Conservation (phyloP, 148 eudicot species). For the Silene conica region DNA sequence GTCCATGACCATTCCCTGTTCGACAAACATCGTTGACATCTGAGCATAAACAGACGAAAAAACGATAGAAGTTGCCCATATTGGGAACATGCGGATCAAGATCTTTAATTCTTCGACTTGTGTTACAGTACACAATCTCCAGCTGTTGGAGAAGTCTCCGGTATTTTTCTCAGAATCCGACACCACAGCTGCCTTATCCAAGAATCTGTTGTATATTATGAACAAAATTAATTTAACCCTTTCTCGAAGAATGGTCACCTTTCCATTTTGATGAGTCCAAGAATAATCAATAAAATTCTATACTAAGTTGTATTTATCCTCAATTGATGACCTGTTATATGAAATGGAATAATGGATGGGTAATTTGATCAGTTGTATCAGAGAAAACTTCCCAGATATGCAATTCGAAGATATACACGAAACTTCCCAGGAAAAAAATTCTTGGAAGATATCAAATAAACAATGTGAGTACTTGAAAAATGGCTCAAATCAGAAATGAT, state of each 20-base stretch:
- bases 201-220: slow-evolving; percentile 30
- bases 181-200: slow-evolving; percentile 52
- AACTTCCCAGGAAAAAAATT: no score
- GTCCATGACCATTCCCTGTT: slow-evolving; percentile 44
- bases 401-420: neutral
- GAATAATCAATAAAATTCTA: no score
- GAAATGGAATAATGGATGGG: no score
- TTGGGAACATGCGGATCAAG: slow-evolving; percentile 45
- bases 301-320: no score
- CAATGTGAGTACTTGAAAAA: neutral
- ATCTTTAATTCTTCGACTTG: slow-evolving; percentile 64
- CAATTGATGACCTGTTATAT: no score
- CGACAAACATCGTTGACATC: slow-evolving; percentile 45
- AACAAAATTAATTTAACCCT: neutral
- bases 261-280: no score
- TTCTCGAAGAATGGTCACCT: no score
- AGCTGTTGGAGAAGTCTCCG: slow-evolving; percentile 23
- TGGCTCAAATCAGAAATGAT: neutral
- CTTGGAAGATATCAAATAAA: no score
- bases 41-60: slow-evolving; percentile 46
- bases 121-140: slow-evolving; percentile 51
- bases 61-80: slow-evolving; percentile 53
- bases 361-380: no score
- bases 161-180: slow-evolving; percentile 6
- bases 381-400: neutral